Evolutionary conservation across 2,329 filamentous ascomycete genomes (phyloP), one percentile per base, ranked within the genome.

Genomic region (Sclerotiophoma versabilis): DNA sequence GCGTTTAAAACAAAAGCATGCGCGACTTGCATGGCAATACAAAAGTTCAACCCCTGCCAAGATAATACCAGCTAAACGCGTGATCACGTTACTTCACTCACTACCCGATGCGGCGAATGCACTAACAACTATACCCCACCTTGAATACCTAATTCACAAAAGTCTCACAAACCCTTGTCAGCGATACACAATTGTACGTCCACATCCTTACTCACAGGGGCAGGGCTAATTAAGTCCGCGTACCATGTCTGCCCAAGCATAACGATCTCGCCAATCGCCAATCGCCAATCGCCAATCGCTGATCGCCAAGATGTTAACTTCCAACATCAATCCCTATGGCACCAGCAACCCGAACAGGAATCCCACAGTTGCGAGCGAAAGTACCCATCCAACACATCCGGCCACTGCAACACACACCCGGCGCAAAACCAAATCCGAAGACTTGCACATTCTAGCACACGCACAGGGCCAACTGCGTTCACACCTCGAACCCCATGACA

Each of bases 1-100:
- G 70, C 59, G 74, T 76, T n/a, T 76, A 72, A 26, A 34, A 27
- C 34, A 17, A 37, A 44, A 45, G 45, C 37, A 36, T 33, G 30
- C 36, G n/a, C n/a, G n/a, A n/a, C n/a, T 20, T 20, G 22, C 36
- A 27, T 15, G 29, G 36, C 36, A 37, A 49, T 42, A 25, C 15
- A 48, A 48, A 42, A 54, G 7, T 42, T 42, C 19, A 33, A 37
- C 19, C 15, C 19, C 29, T 10, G 25, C 37, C 47, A 43, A 42
- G 17, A n/a, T 27, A 22, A 23, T 15, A 26, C 34, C 23, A 15
- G 19, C 25, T 11, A 22, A 23, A 54, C 58, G 58, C 61, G 59
- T 56, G 48, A 54, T 62, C 61, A 64, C 57, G 63, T 65, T 58
- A 57, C 54, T 34, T 43, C 26, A 25, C 25, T 43, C 25, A 36